These are phyloP conservation scores for Croton setiger DNA, from an alignment of 441 rosid genomes.

Conservation along the genomic window DNA sequence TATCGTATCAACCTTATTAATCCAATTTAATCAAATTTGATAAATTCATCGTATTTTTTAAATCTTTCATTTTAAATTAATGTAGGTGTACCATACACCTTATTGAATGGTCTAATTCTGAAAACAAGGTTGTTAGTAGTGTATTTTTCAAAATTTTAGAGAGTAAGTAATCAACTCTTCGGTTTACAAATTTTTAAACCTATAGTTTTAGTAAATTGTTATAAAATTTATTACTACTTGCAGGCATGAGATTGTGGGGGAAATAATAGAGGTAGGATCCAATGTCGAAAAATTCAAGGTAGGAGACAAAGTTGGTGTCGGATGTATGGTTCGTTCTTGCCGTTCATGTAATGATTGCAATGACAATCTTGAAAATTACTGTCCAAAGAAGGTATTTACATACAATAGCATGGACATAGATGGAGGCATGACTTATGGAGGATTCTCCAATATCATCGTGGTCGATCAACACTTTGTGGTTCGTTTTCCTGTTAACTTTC, in stretches of 20 bases:
- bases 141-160: no score
- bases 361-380: not conserved
- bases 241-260: not conserved
- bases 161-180: no score
- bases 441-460: not conserved
- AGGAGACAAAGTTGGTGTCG: not conserved
- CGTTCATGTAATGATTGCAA: not conserved
- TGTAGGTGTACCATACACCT: no score
- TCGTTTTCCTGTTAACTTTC: not conserved
- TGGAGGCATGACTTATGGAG: not conserved
- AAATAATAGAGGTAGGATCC: not conserved
- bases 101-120: no score
- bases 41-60: no score
- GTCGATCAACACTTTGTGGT: not conserved
- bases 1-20: no score
- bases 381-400: not conserved
- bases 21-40: no score
- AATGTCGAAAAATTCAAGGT: not conserved
- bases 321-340: not conserved
- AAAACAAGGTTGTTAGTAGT: no score
- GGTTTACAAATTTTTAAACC: no score
- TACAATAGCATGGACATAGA: not conserved
- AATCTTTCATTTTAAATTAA: no score
- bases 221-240: not conserved
- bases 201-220: no score